phyloP scores from a whole-genome alignment of 1,139 yeast genomes.

The Blastobotrys malaysiensis region DNA sequence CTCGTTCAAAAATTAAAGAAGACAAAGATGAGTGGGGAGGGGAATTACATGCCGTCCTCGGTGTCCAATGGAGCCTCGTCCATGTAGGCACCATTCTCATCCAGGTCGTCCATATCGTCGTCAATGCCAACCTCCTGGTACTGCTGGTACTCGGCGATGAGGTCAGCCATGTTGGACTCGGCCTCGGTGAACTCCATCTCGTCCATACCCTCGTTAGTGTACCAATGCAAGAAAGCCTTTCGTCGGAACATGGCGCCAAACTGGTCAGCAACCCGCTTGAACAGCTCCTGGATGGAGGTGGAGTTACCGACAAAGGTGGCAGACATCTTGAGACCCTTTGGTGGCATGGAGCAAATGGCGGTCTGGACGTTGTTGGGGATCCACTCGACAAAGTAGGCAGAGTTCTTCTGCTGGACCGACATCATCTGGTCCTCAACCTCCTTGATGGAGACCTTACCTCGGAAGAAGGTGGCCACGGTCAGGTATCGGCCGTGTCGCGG shows the following conservation, averaged over 20 bases:
- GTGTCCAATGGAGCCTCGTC: conserved; percentile 26
- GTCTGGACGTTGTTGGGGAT: conserved; percentile 95
- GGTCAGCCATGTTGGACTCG: conserved; percentile 75
- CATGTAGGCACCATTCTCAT: conserved; percentile 38
- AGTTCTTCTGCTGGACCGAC: conserved; percentile 75
- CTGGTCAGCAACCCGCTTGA: conserved; percentile 85
- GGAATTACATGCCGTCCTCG: conserved; percentile 9
- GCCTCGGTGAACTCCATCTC: conserved; percentile 92
- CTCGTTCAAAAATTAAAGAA: too few relatives aligned
- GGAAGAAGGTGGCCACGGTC: conserved; percentile 91
- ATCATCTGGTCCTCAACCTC: conserved; percentile 94
- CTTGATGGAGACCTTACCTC: conserved; percentile 87
- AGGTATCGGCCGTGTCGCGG: conserved; percentile 87
- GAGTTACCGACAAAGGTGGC: conserved; percentile 92
- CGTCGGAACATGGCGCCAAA: conserved; percentile 89
- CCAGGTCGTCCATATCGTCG: conserved; percentile 67
- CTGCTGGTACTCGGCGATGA: conserved; percentile 86
- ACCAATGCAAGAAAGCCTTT: conserved; percentile 95
- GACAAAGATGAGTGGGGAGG: neutral
- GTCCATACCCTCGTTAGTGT: conserved; percentile 93
- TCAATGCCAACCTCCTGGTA: conserved; percentile 79
- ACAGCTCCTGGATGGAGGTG: conserved; percentile 84
- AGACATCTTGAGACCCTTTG: conserved; percentile 77
- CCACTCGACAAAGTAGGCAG: conserved; percentile 88
- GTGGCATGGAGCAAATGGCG: conserved; percentile 87